These are phyloP conservation scores for Trypanosoma avium DNA, from an alignment of 208 protist genomes.

Conservation along the genomic window DNA sequence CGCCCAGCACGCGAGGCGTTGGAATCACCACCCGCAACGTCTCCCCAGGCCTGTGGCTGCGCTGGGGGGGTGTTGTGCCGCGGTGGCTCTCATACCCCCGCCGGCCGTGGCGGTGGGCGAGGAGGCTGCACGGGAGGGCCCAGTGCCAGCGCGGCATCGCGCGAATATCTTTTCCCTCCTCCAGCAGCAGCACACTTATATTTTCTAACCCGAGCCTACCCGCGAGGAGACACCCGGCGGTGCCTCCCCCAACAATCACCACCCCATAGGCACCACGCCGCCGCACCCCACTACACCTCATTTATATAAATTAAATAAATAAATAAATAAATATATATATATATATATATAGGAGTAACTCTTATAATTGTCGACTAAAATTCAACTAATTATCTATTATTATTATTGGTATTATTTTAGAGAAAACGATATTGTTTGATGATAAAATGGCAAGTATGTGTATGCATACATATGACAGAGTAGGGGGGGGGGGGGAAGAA, in stretches of 20 bases:
- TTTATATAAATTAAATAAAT: no score
- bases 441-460: no score
- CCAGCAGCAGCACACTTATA: slow-evolving; percentile 56
- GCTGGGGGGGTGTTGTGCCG: slow-evolving; percentile 52
- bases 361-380: no score
- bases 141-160: slow-evolving; percentile 59
- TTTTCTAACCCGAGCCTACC: slow-evolving; percentile 76
- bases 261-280: slow-evolving; percentile 38
- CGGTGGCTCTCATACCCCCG: slow-evolving; percentile 60
- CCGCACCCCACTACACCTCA: slow-evolving; percentile 1
- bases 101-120: slow-evolving; percentile 59
- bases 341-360: no score
- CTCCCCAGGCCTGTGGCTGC: slow-evolving; percentile 20
- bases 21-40: slow-evolving; percentile 58
- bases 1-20: slow-evolving; percentile 73
- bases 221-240: slow-evolving; percentile 69
- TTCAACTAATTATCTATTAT: no score
- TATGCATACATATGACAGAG: no score
- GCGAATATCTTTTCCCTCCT: slow-evolving; percentile 70
- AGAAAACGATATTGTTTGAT: no score
- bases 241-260: slow-evolving; percentile 67
- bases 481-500: no score
- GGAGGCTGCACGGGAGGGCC: slow-evolving; percentile 44
- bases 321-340: no score
- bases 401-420: no score